A percentile compares a stretch with the other conserved stretches of the same genome.
Conservation (phyloP, 2,329 filamentous ascomycete species). For the Xylariaceae sp. region DNA sequence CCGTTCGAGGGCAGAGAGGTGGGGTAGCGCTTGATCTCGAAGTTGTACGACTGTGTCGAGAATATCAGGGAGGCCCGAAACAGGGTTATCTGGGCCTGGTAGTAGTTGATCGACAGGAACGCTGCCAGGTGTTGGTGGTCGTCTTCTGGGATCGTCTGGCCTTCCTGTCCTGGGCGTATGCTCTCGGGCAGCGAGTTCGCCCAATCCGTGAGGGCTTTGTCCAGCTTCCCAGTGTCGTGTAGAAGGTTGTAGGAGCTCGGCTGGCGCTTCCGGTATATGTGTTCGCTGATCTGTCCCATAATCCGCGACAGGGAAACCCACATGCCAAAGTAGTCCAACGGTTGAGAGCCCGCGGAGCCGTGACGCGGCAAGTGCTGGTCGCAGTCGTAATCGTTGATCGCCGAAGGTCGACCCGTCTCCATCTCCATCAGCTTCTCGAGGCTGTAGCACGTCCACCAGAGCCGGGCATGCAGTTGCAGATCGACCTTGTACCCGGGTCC, state of each 20-base stretch:
- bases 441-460: constrained; percentile 14
- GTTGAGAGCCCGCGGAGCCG: neutral
- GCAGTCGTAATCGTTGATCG: constrained; percentile 12
- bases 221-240: constrained; percentile 4
- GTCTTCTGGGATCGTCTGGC: constrained; percentile 1
- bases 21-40: constrained; percentile 8
- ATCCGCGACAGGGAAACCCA: constrained; percentile 11
- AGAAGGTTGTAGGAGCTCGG: constrained; percentile 1
- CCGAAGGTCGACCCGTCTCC: constrained; percentile 16
- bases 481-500: constrained; percentile 1
- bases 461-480: constrained; percentile 1
- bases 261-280: constrained; percentile 8
- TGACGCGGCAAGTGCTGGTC: constrained; percentile 2
- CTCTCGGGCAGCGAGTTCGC: constrained; percentile 6
- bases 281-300: constrained; percentile 9
- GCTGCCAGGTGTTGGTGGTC: neutral
- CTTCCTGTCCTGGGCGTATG: constrained; percentile 3
- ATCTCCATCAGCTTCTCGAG: constrained; percentile 18
- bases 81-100: constrained; percentile 11
- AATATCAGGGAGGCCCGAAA: constrained; percentile 13
- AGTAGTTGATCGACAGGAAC: constrained; percentile 5
- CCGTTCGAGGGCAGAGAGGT: constrained; percentile 4
- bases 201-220: constrained; percentile 12
- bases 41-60: constrained; percentile 7
- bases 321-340: constrained; percentile 7